Evolutionary conservation across 345 rosid species (phyloP).

Genomic region (Camelina laxa): DNA sequence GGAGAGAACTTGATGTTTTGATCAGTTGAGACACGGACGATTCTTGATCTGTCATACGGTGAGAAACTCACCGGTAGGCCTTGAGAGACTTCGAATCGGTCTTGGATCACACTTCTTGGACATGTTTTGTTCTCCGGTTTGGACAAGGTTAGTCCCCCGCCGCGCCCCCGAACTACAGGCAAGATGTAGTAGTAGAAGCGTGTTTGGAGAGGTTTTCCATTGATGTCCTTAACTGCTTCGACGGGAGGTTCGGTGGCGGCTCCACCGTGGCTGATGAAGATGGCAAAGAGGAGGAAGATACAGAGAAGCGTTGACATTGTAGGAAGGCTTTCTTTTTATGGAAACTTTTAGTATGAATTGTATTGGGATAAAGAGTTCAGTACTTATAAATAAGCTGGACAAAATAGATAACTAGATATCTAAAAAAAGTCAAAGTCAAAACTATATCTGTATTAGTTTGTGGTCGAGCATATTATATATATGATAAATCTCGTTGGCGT

Average conservation of each 20-base stretch:
- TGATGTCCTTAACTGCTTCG: slow-evolving; percentile 30
- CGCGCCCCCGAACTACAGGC: slow-evolving; percentile 44
- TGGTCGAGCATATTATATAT: slow-evolving; percentile 8
- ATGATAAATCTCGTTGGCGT: not conserved
- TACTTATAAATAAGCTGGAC: slow-evolving; percentile 15
- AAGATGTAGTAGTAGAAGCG: slow-evolving; percentile 42
- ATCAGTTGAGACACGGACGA: slow-evolving; percentile 40
- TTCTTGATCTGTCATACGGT: slow-evolving; percentile 33
- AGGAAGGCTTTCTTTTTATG: slow-evolving; percentile 21
- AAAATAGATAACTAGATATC: not conserved
- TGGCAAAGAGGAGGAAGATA: slow-evolving; percentile 18
- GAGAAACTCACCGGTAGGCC: slow-evolving; percentile 39
- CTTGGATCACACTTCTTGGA: slow-evolving; percentile 39
- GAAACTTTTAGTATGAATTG: slow-evolving; percentile 4
- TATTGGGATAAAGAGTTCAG: not conserved
- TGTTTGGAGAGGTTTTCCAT: slow-evolving; percentile 15
- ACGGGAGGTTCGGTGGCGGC: slow-evolving; percentile 21
- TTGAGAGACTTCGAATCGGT: slow-evolving; percentile 29
- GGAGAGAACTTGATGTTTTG: slow-evolving; percentile 54
- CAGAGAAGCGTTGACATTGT: slow-evolving; percentile 28
- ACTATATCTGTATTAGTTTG: not conserved
- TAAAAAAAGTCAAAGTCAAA: slow-evolving; percentile 2
- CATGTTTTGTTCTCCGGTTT: slow-evolving; percentile 30
- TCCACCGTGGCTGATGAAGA: slow-evolving; percentile 33
- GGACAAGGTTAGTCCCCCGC: slow-evolving; percentile 42